Base-by-base conservation (phyloP, 1,284 basidiomycete genomes). In the Kwoniella shivajii region DNA sequence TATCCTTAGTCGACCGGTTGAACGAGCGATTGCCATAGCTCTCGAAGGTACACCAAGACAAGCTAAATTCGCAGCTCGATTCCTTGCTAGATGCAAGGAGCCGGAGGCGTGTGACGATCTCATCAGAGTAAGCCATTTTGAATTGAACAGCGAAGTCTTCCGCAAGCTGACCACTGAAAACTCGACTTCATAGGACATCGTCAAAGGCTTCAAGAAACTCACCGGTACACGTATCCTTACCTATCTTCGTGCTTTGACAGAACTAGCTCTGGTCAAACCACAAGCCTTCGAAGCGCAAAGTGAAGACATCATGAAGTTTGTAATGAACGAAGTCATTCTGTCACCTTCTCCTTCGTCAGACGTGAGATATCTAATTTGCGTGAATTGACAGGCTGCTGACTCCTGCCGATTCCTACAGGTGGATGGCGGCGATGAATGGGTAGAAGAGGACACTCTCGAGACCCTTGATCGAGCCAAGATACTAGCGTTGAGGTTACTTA, bases 41-140 rank as follows among this genome's bases (percentile, higher is more conserved):
- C 73, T 86, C 31, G 83, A 84, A 10, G 82, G 85, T 1, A 85
- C 88, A 31, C 80, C 81, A 18, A 81, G 84, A 18, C 86, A 89
- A 67, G 89, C 92, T 20, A 98, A 98, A 75, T 94, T 90, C 74
- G 90, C 92, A 0, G 85, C 90, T 1, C 85, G 92, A 24, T 80
- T 93, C 45, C 69, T 97, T 9, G 85, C 88, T 0, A 82, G 83
- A 61, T 80, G 81, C 39, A 84, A 83, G 56, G 80, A 85, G 38
- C 79, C 81, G 13, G 81, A 84, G 4, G 80, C 82, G 0, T 85
- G 86, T 60, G 66, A 66, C 0, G 77, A 84, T 11, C 77, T 89
- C 2, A 81, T 91, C 42, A 84, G 88, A 61, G 92, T 92, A 60
- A 57, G 82, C 75, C 0, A 9, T 36, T n/a, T n/a, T 36, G 7